Evolutionary conservation across 2,329 filamentous ascomycete genomes (phyloP).

Genomic region (Cladophialophora exuberans): DNA sequence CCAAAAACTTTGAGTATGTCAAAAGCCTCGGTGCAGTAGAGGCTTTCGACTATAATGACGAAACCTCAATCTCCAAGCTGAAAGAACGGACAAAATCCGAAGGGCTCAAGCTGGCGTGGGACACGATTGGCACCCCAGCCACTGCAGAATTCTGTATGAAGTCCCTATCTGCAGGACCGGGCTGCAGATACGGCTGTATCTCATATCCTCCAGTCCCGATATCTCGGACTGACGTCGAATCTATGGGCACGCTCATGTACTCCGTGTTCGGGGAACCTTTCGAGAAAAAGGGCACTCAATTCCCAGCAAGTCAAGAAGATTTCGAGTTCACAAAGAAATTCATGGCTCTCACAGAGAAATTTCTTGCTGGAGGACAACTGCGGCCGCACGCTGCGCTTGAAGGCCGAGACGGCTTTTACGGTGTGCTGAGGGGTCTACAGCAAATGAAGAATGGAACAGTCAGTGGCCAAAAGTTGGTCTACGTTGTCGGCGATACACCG

Average conservation of each 20-base stretch:
- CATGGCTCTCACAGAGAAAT: slow-evolving; percentile 41
- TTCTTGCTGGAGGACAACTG: slow-evolving; percentile 48
- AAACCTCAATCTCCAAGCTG: slow-evolving; percentile 25
- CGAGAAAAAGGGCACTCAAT: not conserved
- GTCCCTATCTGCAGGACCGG: not conserved
- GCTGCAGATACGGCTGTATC: not conserved
- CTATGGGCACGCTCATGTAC: not conserved
- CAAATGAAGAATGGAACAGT: not conserved
- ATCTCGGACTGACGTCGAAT: not conserved
- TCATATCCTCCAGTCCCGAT: not conserved
- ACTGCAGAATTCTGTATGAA: not conserved
- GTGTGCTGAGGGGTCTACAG: not conserved
- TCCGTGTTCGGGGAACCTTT: slow-evolving; percentile 23
- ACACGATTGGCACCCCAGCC: not conserved
- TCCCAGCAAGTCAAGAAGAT: slow-evolving; percentile 38
- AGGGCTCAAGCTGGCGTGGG: not conserved
- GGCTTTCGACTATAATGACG: slow-evolving; percentile 49
- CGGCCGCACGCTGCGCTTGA: slow-evolving; percentile 25
- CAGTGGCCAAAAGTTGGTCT: not conserved
- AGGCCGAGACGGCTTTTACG: not conserved
- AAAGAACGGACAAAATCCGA: too few species aligned
- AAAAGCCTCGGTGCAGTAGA: slow-evolving; percentile 34
- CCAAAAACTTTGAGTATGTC: slow-evolving; percentile 35
- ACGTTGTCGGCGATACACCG: not conserved
- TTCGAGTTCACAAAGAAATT: slow-evolving; percentile 48